Evolutionary conservation across 192 early-diverging fungal genomes (phyloP).

Genomic region (Coemansia sp.): DNA sequence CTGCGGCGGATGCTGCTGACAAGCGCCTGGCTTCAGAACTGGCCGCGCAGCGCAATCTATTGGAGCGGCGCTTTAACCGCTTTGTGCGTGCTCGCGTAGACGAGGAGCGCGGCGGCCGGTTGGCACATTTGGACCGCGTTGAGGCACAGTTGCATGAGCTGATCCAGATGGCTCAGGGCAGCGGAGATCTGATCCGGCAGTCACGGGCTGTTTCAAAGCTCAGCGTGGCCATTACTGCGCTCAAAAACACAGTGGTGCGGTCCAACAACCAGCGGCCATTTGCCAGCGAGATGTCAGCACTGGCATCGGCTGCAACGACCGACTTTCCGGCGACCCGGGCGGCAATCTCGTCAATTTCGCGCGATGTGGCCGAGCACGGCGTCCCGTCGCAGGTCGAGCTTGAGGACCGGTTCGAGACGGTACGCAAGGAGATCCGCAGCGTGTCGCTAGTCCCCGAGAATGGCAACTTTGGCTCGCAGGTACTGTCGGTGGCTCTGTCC

Average conservation of each 20-base stretch:
- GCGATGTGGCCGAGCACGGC: conserved; percentile 58
- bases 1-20: conserved; percentile 42
- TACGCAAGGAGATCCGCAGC: conserved; percentile 67
- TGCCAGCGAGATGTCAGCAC: conserved; percentile 66
- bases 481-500: conserved; percentile 66
- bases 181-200: conserved; percentile 64
- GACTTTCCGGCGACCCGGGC: conserved; percentile 54
- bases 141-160: conserved; percentile 73
- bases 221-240: conserved; percentile 62
- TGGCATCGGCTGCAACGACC: conserved; percentile 56
- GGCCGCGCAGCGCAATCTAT: conserved; percentile 60
- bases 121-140: conserved; percentile 82
- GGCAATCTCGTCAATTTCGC: conserved; percentile 63
- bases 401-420: conserved; percentile 64
- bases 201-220: conserved; percentile 60
- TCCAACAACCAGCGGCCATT: conserved; percentile 57
- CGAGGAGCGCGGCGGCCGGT: conserved; percentile 82
- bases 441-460: conserved; percentile 84
- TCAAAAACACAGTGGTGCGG: conserved; percentile 57
- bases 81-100: conserved; percentile 81
- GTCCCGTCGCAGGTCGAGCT: conserved; percentile 65
- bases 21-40: conserved; percentile 64
- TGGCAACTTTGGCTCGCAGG: conserved; percentile 82
- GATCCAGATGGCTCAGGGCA: conserved; percentile 62
- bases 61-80: conserved; percentile 75